Evolutionary conservation across 495 filamentous ascomycete species (phyloP).

Genomic region (Aspergillus sclerotioniger): DNA sequence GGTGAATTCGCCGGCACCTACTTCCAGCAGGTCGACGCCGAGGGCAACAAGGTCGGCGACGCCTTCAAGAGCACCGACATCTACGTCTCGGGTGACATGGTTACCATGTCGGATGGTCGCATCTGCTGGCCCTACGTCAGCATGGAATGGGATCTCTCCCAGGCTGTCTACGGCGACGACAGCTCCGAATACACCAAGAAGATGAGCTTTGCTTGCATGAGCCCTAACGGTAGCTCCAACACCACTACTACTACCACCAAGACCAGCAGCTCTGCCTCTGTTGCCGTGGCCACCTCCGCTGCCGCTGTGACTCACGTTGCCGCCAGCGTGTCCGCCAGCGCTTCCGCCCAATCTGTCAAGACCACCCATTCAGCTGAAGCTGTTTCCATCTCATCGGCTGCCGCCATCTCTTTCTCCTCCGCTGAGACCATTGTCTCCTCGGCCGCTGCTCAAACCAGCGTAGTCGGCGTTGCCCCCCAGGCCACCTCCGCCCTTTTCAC

Average conservation of each 20-base stretch:
- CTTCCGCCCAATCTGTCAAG: not conserved
- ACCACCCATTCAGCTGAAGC: not conserved
- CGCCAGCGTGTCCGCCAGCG: not conserved
- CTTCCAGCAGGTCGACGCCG: conserved; percentile 48
- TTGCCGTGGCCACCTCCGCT: not conserved
- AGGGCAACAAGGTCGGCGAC: conserved; percentile 41
- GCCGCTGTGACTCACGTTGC: not conserved
- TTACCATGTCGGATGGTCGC: conserved; percentile 41
- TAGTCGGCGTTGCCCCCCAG: not conserved
- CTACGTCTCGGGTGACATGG: conserved; percentile 54
- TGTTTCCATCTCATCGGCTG: not conserved
- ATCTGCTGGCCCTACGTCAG: conserved; percentile 58
- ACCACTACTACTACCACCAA: not conserved
- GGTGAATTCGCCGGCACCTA: conserved; percentile 49
- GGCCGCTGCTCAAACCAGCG: not conserved
- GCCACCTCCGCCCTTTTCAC: not conserved
- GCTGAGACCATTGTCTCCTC: not conserved
- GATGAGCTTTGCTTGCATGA: conserved; percentile 50
- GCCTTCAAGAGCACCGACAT: conserved; percentile 38
- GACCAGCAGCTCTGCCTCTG: conserved; percentile 1
- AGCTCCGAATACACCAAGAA: conserved; percentile 29
- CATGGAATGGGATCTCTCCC: conserved; percentile 46
- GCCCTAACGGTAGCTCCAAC: conserved; percentile 1
- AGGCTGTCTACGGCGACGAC: conserved; percentile 23
- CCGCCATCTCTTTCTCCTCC: not conserved